Evolutionary conservation across 345 rosid species (phyloP).

Genomic region (Eucalyptus pauciflora): DNA sequence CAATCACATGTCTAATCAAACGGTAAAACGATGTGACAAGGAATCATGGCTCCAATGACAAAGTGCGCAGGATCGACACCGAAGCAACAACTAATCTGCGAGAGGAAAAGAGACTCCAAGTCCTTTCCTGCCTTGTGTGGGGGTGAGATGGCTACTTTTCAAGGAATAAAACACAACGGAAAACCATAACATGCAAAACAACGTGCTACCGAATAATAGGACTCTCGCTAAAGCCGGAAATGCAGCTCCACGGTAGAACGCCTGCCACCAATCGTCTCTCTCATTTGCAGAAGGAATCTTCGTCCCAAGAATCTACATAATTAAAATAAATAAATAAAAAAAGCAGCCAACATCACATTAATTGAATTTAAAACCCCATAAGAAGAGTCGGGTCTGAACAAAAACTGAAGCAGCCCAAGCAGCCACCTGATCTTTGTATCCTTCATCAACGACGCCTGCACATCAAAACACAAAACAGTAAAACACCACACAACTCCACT

Average conservation of each 20-base stretch:
- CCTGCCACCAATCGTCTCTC: conserved; percentile 36
- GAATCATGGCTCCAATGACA: not conserved
- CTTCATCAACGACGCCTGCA: conserved; percentile 44
- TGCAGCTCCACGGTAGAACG: conserved; percentile 65
- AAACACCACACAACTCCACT: not conserved
- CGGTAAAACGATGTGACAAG: not conserved
- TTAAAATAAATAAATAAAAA: not conserved
- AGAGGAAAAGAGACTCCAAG: not conserved
- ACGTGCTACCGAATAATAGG: conserved; percentile 49
- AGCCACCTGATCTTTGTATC: conserved; percentile 46
- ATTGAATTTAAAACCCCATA: not conserved
- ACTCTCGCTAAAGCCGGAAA: conserved; percentile 62
- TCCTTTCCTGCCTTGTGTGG: not conserved
- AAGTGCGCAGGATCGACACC: not conserved
- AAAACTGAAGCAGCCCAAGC: not conserved
- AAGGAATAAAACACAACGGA: not conserved
- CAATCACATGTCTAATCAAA: not conserved
- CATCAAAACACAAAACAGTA: not conserved
- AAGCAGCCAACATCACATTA: not conserved
- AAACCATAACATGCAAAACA: not conserved
- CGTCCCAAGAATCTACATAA: conserved; percentile 20
- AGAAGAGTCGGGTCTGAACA: not conserved
- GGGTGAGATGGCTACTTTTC: not conserved
- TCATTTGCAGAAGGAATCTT: conserved; percentile 31
- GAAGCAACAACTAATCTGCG: not conserved